phyloP scores from a whole-genome alignment of 345 rosid species.

The Eucalyptus guilfoylei region DNA sequence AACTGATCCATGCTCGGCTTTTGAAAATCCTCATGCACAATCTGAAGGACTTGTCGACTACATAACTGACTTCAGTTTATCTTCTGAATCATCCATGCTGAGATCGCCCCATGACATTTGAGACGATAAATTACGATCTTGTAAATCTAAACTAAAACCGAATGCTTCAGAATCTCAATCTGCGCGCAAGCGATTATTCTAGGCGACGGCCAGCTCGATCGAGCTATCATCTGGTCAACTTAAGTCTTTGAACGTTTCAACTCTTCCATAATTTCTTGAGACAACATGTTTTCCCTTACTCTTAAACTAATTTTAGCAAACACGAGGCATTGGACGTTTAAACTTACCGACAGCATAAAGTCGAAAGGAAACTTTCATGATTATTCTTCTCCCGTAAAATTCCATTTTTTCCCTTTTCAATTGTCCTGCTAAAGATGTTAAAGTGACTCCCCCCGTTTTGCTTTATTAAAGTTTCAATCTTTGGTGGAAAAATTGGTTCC shows the following conservation, averaged over 20 bases:
- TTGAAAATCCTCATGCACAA: not conserved
- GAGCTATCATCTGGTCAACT: not conserved
- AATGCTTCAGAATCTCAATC: not conserved
- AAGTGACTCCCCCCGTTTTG: not conserved
- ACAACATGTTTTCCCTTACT: not conserved
- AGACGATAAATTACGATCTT: not conserved
- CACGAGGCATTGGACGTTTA: not conserved
- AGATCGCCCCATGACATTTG: not conserved
- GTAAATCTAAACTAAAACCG: not conserved
- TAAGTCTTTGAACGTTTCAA: not conserved
- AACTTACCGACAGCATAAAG: not conserved
- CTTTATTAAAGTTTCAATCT: not conserved
- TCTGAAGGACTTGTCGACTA: not conserved
- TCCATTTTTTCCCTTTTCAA: not conserved
- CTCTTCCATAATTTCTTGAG: not conserved
- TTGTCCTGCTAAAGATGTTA: not conserved
- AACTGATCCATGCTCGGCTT: not conserved
- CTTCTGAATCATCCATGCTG: not conserved
- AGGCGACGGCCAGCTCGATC: not conserved
- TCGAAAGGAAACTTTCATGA: not conserved
- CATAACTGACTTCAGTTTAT: not conserved
- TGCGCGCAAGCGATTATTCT: not conserved
- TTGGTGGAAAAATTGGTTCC: not conserved
- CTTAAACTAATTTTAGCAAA: not conserved
- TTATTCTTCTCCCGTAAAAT: not conserved